Conservation (phyloP, 306 rosid species). For the Astragalus glycyphyllos region DNA sequence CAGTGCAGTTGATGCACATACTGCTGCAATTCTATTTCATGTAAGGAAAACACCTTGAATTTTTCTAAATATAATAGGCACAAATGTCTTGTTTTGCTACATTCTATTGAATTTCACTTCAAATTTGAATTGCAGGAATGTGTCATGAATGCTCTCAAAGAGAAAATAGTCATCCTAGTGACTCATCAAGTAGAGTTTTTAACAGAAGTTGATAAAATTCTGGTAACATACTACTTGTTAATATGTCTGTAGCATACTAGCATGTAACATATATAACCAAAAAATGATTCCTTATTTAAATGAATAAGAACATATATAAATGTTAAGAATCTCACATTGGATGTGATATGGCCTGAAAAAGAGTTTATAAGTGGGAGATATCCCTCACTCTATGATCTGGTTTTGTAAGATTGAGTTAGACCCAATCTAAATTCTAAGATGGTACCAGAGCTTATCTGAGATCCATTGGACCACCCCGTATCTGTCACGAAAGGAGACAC, state of each 20-base stretch:
- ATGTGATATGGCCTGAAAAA: too few species aligned
- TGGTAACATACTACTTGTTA: conserved; percentile 42
- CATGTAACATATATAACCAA: neutral
- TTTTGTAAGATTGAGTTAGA: too few species aligned
- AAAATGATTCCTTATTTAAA: neutral
- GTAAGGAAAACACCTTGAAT: conserved; percentile 38
- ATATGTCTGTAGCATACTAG: neutral
- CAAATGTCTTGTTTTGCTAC: neutral
- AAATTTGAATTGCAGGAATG: conserved; percentile 58
- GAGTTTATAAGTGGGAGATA: too few species aligned
- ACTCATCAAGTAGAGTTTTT: conserved; percentile 79
- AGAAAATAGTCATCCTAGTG: conserved; percentile 65
- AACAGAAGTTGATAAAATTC: conserved; percentile 56
- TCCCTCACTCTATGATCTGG: too few species aligned
- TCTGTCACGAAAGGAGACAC: too few species aligned
- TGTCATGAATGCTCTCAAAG: conserved; percentile 59
- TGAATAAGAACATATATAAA: neutral
- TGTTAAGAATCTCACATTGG: too few species aligned
- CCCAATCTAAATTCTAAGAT: too few species aligned
- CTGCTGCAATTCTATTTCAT: conserved; percentile 60
- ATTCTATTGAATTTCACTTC: neutral
- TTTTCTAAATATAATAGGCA: neutral
- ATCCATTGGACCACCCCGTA: too few species aligned
- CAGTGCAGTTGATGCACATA: conserved; percentile 77
- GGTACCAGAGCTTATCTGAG: too few species aligned